A percentile compares a stretch with the other conserved stretches of the same genome.
Conservation (phyloP, 2,329 filamentous ascomycete genomes). For the Cladobotryum protrusum region DNA sequence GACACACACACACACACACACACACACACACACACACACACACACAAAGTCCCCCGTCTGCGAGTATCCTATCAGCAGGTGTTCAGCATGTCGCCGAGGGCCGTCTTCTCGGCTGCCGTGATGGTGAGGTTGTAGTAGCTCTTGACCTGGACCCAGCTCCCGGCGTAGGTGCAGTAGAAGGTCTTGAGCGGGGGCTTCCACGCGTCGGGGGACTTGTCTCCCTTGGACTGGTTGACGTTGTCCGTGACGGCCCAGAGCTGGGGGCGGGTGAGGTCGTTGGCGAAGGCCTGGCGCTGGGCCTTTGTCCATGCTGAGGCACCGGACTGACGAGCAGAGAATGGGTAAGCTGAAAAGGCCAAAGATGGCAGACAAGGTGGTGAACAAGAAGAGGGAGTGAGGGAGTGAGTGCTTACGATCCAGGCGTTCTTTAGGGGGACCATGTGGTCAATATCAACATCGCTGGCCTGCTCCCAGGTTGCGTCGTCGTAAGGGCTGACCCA, state of each 20-base stretch:
- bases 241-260: conserved; percentile 77
- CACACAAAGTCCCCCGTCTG: too few species aligned
- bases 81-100: conserved; percentile 43
- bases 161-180: conserved; percentile 74
- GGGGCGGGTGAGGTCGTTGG: conserved; percentile 69
- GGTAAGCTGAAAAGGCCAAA: neutral
- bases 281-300: conserved; percentile 58
- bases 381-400: neutral
- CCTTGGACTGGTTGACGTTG: conserved; percentile 65
- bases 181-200: conserved; percentile 67
- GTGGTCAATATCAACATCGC: conserved; percentile 76
- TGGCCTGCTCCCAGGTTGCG: conserved; percentile 58
- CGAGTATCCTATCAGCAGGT: conserved; percentile 15
- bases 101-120: conserved; percentile 65
- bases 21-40: neutral
- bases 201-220: conserved; percentile 65
- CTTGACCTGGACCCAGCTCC: conserved; percentile 75
- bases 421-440: conserved; percentile 76
- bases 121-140: conserved; percentile 61
- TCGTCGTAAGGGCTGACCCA: conserved; percentile 74
- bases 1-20: neutral
- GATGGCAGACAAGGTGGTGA: neutral
- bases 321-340: conserved; percentile 42
- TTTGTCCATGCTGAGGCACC: conserved; percentile 70
- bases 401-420: conserved; percentile 54